phyloP scores from a whole-genome alignment of 129 eudicot genomes.

The sunflower (Helianthus annuus) region DNA sequence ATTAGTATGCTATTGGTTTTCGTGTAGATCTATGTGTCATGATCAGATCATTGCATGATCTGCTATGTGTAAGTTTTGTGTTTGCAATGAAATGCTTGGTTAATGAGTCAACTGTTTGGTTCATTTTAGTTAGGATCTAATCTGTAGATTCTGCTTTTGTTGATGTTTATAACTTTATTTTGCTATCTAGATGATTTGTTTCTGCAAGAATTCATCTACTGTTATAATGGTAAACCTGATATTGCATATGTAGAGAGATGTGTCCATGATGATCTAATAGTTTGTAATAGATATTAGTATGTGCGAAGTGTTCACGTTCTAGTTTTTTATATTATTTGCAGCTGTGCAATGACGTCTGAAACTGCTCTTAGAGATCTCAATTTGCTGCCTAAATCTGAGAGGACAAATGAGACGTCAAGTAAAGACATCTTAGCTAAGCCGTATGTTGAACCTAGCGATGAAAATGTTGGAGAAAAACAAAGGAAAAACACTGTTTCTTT shows the following conservation, averaged over 20 bases:
- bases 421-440: constrained; percentile 51
- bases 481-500: constrained; percentile 31
- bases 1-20: background rate
- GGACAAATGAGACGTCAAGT: constrained; percentile 41
- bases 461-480: constrained; percentile 43
- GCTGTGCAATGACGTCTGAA: constrained; percentile 49
- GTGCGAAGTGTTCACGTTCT: background rate
- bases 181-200: constrained; percentile 9
- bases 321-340: constrained; percentile 18
- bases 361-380: constrained; percentile 58
- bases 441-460: constrained; percentile 30
- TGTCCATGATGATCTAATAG: constrained; percentile 5
- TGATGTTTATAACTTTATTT: constrained; percentile 1
- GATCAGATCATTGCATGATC: background rate
- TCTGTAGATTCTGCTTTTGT: background rate
- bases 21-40: background rate
- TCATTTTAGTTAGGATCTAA: too few relatives aligned
- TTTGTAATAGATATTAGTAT: background rate
- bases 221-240: background rate
- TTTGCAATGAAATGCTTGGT: background rate
- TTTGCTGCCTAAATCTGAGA: constrained; percentile 53
- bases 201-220: constrained; percentile 12
- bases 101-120: background rate
- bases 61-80: constrained; percentile 11
- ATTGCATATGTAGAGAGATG: constrained; percentile 1